phyloP scores from a whole-genome alignment of 805 yeast genomes.

The Clavispora vitiphila region DNA sequence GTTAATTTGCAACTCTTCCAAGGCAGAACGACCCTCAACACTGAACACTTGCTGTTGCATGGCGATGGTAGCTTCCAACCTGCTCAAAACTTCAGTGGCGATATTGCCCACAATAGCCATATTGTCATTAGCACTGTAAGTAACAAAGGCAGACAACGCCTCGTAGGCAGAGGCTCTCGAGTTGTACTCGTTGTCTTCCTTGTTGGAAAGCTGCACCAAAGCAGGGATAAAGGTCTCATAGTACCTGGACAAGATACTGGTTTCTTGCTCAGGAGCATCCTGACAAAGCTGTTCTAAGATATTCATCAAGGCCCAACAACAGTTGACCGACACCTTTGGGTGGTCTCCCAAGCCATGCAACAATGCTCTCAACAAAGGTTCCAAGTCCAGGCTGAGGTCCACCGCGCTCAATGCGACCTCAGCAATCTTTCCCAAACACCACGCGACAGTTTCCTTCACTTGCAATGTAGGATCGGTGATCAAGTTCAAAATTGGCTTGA shows the following conservation, averaged over 20 bases:
- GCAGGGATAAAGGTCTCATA: slow-evolving; percentile 66
- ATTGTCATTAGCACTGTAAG: slow-evolving; percentile 66
- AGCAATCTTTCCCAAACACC: slow-evolving; percentile 97
- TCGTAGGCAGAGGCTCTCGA: slow-evolving; percentile 96
- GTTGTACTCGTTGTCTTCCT: slow-evolving; percentile 76
- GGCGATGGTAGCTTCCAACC: slow-evolving; percentile 66
- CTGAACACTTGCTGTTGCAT: slow-evolving; percentile 51
- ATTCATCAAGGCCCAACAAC: slow-evolving; percentile 96
- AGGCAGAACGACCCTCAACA: slow-evolving; percentile 66
- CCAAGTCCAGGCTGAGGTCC: slow-evolving; percentile 59
- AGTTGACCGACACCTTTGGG: slow-evolving; percentile 91
- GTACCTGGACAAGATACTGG: slow-evolving; percentile 69
- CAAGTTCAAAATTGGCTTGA: slow-evolving; percentile 68
- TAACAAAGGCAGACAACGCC: slow-evolving; percentile 78
- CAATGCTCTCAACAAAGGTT: slow-evolving; percentile 68
- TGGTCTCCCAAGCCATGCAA: slow-evolving; percentile 81
- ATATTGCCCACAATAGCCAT: slow-evolving; percentile 64
- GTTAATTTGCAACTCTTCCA: slow-evolving; percentile 87
- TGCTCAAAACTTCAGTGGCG: slow-evolving; percentile 67
- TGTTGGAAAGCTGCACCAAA: slow-evolving; percentile 62
- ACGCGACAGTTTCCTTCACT: slow-evolving; percentile 94
- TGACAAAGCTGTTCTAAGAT: slow-evolving; percentile 74
- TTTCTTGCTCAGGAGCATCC: slow-evolving; percentile 43
- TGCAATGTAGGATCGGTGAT: slow-evolving; percentile 74
- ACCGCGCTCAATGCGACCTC: slow-evolving; percentile 79